Percentiles rank a stretch among this genome's conserved stretches.
phyloP scores from a whole-genome alignment of 305 asterid species.

The Salvia sclarea region DNA sequence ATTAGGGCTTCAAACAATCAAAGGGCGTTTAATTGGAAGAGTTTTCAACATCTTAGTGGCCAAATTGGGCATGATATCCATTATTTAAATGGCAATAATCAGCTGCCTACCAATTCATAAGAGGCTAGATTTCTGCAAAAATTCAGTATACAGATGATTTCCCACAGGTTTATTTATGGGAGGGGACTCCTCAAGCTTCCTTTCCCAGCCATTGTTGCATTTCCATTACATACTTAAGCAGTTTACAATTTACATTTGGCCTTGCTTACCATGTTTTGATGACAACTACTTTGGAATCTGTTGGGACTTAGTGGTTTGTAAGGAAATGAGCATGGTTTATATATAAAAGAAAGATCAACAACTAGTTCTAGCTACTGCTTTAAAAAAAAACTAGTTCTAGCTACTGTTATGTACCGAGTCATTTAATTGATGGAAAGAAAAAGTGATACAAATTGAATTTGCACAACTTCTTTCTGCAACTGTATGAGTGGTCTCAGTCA shows the following conservation, averaged over 20 bases:
- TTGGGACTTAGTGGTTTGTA: too few species aligned
- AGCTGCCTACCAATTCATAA: background rate
- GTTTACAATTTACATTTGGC: too few species aligned
- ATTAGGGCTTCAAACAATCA: constrained; percentile 10
- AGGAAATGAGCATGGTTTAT: background rate
- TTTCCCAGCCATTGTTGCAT: too few species aligned
- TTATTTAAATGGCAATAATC: background rate
- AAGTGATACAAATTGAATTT: background rate
- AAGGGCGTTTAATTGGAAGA: background rate
- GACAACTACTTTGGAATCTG: too few species aligned
- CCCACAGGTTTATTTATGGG: background rate
- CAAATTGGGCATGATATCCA: too few species aligned
- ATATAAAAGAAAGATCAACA: too few species aligned
- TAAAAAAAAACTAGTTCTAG: too few species aligned
- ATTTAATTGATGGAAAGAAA: background rate
- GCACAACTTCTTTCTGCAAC: background rate
- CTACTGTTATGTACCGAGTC: background rate
- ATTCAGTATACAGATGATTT: background rate
- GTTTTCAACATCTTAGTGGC: background rate
- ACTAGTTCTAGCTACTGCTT: too few species aligned
- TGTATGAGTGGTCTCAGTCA: background rate
- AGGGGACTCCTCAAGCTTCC: too few species aligned
- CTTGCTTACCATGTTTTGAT: too few species aligned
- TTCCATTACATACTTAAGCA: background rate
- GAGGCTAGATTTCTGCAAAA: background rate